phyloP scores from a whole-genome alignment of 1,139 yeast species.

The Nakaseomyces nivariensis region DNA sequence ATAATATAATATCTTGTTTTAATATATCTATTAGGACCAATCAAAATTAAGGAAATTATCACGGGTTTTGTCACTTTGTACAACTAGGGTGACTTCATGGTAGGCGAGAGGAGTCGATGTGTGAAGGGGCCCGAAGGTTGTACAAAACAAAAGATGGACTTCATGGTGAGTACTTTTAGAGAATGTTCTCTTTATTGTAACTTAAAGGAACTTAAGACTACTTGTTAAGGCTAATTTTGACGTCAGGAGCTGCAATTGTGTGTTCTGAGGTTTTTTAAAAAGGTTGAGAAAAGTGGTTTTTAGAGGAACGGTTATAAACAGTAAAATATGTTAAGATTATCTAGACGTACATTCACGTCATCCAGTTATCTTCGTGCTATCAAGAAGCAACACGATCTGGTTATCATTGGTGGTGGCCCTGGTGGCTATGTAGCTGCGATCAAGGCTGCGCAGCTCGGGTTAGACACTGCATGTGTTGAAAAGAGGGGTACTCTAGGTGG shows the following conservation, averaged over 20 bases:
- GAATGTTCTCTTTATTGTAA: too few relatives aligned
- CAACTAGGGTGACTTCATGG: too few relatives aligned
- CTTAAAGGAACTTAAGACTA: too few relatives aligned
- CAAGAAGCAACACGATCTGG: conserved; percentile 68
- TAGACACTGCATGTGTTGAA: conserved; percentile 91
- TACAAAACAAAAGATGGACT: too few relatives aligned
- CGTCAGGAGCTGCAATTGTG: too few relatives aligned
- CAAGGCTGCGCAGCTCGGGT: conserved; percentile 94
- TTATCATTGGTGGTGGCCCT: conserved; percentile 98
- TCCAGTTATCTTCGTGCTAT: not conserved
- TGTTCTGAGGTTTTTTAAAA: not conserved
- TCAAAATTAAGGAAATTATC: not conserved
- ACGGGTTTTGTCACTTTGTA: not conserved
- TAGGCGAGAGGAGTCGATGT: too few relatives aligned
- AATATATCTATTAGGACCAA: not conserved
- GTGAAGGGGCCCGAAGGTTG: too few relatives aligned
- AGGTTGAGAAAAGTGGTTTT: conserved; percentile 12
- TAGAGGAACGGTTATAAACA: too few relatives aligned
- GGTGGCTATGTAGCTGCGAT: conserved; percentile 99
- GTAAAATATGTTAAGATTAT: not conserved
- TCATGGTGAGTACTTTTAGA: too few relatives aligned
- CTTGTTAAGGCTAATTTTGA: too few relatives aligned
- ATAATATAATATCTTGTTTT: not conserved
- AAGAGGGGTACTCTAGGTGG: conserved; percentile 96
- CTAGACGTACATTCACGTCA: conserved; percentile 10